phyloP scores from a whole-genome alignment of 2,329 filamentous ascomycete genomes.

The Talaromyces albobiverticillius region DNA sequence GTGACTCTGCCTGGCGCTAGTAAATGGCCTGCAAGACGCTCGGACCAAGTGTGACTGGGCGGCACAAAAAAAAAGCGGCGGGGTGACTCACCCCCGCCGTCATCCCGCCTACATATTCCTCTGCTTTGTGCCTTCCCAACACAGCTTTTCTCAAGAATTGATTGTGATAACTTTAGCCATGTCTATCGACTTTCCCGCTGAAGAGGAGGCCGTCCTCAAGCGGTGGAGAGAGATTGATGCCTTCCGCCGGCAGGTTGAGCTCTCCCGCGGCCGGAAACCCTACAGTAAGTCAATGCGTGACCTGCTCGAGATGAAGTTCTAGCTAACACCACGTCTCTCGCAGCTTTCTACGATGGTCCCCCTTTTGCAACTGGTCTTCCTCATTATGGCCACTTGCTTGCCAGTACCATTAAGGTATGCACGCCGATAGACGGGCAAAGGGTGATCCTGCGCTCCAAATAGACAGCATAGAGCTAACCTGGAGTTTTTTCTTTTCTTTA shows the following conservation, averaged over 20 bases:
- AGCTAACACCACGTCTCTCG: neutral
- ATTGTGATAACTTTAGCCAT: conserved; percentile 44
- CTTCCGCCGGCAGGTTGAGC: conserved; percentile 81
- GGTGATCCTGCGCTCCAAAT: neutral
- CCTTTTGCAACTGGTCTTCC: conserved; percentile 71
- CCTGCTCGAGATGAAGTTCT: neutral
- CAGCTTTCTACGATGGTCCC: conserved; percentile 87
- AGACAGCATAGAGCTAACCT: neutral
- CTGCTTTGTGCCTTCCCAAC: neutral
- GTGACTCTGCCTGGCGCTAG: neutral
- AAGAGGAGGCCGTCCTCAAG: conserved; percentile 80
- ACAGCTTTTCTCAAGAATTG: conserved; percentile 4
- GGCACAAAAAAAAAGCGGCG: conserved; percentile 13
- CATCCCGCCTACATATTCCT: neutral
- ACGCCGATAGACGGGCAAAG: neutral
- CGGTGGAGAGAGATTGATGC: conserved; percentile 91
- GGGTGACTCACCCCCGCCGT: conserved; percentile 15
- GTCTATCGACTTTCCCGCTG: conserved; percentile 89
- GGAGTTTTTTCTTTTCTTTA: neutral
- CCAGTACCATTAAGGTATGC: conserved; percentile 80
- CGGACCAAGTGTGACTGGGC: conserved; percentile 6
- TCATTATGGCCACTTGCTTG: conserved; percentile 74
- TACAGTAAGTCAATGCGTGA: conserved; percentile 48
- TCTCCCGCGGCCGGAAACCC: conserved; percentile 75
- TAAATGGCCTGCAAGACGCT: conserved; percentile 1